These are phyloP conservation scores for Hirsutella rhossiliensis DNA, from an alignment of 2,329 filamentous ascomycete genomes.

Conservation along the genomic window DNA sequence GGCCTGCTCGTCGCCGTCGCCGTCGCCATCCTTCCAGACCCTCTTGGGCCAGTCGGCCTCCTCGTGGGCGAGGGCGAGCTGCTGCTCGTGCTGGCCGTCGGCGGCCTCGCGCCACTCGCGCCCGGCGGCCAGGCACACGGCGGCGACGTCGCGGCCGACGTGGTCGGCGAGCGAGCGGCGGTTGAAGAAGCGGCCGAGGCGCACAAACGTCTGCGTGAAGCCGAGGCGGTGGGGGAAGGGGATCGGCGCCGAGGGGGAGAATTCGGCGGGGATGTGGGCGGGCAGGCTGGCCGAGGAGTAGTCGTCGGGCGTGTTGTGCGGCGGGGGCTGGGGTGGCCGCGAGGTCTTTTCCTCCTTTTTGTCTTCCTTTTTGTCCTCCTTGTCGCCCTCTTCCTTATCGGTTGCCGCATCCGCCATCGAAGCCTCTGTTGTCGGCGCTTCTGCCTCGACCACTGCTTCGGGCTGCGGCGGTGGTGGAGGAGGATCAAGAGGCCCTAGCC, in stretches of 20 bases:
- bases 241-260: conserved; percentile 63
- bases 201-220: conserved; percentile 78
- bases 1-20: conserved; percentile 22
- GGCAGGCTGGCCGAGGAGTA: conserved; percentile 59
- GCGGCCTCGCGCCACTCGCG: conserved; percentile 36
- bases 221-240: conserved; percentile 83
- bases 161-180: conserved; percentile 75
- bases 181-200: conserved; percentile 80
- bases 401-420: conserved; percentile 10
- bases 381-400: conserved; percentile 19
- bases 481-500: conserved; percentile 72
- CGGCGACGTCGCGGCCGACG: conserved; percentile 78
- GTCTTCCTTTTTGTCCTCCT: conserved; percentile 27
- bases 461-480: conserved; percentile 41
- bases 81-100: conserved; percentile 25
- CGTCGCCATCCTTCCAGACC: conserved; percentile 45
- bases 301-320: conserved; percentile 62
- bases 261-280: conserved; percentile 50
- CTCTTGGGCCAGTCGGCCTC: conserved; percentile 78
- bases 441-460: conserved; percentile 11
- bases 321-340: conserved; percentile 49
- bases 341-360: conserved; percentile 39
- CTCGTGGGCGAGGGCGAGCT: conserved; percentile 53
- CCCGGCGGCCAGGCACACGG: conserved; percentile 57
- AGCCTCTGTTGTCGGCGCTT: neutral